Evolutionary conservation across 306 rosid species (phyloP), one percentile per base, ranked within the genome.

Genomic region (Sindora glabra): DNA sequence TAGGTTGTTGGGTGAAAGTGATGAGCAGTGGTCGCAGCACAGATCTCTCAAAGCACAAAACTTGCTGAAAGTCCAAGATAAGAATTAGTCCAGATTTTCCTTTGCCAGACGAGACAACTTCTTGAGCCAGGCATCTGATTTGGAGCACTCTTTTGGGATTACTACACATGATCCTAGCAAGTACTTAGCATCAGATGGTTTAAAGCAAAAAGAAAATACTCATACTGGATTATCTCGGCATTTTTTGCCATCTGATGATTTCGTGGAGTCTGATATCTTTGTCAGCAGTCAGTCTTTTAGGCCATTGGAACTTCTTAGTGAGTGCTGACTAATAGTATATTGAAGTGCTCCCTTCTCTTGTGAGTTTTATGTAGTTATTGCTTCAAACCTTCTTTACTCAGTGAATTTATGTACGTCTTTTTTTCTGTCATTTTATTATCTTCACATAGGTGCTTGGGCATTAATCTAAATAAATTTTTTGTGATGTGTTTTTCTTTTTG

Each of bases 31-130:
- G n/a, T n/a, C n/a, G n/a, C n/a, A n/a, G n/a, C n/a, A n/a, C 48
- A 46, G 38, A 52, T 56, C 69, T 36, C 53, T 61, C 40, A 79
- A 75, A 72, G 50, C 67, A 41, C 68, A 70, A 36, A 48, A 41
- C 34, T 41, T 16, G 38, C 37, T 63, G 48, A 72, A 75, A 64
- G 72, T 52, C 47, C 85, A 75, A 40, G 78, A 75, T 55, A 75
- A 79, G 26, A 72, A 68, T 59, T 78, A 79, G 73, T 79, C 78
- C 5, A 71, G 81, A 73, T 71, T 79, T 68, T 71, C 81, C 48
- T 75, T 75, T 71, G 85, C 81, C 32, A 75, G 85, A 59, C 73
- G 71, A 40, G 78, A 75, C 23, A 70, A 48, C 51, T 60, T 65
- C 55, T 30, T 27, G 38, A 55, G 64, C 22, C 56, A 59, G 29